phyloP scores from a whole-genome alignment of 306 rosid species.

The Albizia julibrissin region DNA sequence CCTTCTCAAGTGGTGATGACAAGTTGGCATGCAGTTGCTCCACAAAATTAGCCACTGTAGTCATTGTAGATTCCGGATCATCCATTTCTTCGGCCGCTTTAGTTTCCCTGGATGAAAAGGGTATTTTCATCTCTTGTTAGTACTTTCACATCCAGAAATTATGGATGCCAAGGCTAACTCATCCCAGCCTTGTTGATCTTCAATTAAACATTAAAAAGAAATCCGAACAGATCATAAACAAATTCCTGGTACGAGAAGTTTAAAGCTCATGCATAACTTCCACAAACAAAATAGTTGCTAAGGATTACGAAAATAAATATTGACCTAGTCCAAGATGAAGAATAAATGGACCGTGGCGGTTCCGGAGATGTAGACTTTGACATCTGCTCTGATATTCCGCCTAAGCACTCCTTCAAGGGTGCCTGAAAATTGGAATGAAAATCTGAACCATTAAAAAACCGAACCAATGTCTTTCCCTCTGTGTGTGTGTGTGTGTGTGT shows the following conservation, averaged over 20 bases:
- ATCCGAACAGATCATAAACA: conserved; percentile 9
- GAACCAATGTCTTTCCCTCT: background rate
- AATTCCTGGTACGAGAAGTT: conserved; percentile 1
- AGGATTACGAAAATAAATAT: background rate
- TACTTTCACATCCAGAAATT: conserved; percentile 26
- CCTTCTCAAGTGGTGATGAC: conserved; percentile 83
- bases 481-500: no score
- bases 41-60: conserved; percentile 74
- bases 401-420: conserved; percentile 38
- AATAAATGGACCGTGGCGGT: conserved; percentile 31
- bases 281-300: background rate
- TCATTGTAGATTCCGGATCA: conserved; percentile 80
- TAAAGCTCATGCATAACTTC: background rate
- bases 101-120: conserved; percentile 55
- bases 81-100: conserved; percentile 55
- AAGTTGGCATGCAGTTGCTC: conserved; percentile 88
- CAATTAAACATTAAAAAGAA: conserved; percentile 14
- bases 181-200: conserved; percentile 15
- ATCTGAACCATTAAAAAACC: background rate
- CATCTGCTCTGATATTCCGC: conserved; percentile 48
- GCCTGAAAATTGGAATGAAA: conserved; percentile 41
- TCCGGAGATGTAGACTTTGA: conserved; percentile 52
- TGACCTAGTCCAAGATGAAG: conserved; percentile 48
- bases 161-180: conserved; percentile 12
- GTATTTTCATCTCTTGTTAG: conserved; percentile 26